Evolutionary conservation across 306 rosid genomes (phyloP).

Genomic region (Lagenaria siceraria): DNA sequence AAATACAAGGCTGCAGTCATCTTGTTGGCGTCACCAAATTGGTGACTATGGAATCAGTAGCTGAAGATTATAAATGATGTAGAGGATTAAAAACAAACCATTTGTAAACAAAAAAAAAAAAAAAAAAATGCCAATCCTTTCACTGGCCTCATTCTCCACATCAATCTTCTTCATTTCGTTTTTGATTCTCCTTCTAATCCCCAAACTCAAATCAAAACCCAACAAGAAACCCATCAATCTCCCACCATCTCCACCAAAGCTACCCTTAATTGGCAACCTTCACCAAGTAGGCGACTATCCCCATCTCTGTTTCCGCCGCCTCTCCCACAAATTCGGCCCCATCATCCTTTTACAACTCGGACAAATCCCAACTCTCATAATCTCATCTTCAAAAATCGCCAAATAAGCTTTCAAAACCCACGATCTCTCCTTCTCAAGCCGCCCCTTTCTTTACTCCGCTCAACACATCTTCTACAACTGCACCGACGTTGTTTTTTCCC

Average conservation of each 20-base stretch:
- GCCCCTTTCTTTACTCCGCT: conserved; percentile 24
- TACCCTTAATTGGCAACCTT: conserved; percentile 31
- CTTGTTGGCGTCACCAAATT: no score
- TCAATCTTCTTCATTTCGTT: background rate
- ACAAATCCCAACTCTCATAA: conserved; percentile 18
- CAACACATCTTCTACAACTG: conserved; percentile 31
- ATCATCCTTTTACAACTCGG: conserved; percentile 25
- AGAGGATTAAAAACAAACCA: no score
- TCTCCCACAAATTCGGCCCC: conserved; percentile 25
- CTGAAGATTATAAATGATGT: no score
- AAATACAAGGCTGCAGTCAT: no score
- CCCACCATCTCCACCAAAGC: conserved; percentile 24
- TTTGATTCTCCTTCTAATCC: background rate
- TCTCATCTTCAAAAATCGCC: conserved; percentile 25
- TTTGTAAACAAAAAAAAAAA: background rate
- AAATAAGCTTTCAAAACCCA: conserved; percentile 22
- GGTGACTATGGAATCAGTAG: no score
- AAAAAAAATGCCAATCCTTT: background rate
- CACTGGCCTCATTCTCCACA: background rate
- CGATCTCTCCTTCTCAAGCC: conserved; percentile 23
- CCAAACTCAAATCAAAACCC: background rate
- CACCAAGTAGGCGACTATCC: conserved; percentile 20
- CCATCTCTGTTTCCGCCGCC: conserved; percentile 8
- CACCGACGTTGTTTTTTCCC: conserved; percentile 32
- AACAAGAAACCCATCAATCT: background rate